These are phyloP conservation scores for Mimosa bimucronata DNA, from an alignment of 306 rosid species.

Conservation along the genomic window DNA sequence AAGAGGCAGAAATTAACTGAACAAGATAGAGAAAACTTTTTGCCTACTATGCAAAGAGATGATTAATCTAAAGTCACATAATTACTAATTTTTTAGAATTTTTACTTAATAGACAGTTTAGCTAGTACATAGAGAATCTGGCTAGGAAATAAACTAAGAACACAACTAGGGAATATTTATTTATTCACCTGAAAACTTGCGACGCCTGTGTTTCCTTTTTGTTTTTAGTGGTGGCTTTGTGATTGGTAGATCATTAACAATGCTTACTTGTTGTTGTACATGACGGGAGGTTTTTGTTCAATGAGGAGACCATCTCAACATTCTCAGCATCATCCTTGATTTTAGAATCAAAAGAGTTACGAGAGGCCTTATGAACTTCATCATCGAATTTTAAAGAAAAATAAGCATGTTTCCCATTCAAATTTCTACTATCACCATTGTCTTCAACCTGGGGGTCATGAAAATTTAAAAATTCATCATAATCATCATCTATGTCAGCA, in stretches of 20 bases:
- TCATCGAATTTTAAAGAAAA: conserved; percentile 37
- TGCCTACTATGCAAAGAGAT: background rate
- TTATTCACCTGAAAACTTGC: conserved; percentile 64
- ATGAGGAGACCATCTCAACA: conserved; percentile 49
- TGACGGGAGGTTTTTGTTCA: no score
- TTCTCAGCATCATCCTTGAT: conserved; percentile 45
- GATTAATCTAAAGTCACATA: conserved; percentile 12
- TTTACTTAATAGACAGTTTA: background rate
- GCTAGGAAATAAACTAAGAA: background rate
- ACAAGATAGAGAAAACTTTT: background rate
- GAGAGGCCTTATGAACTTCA: conserved; percentile 49
- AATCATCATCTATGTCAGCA: conserved; percentile 69
- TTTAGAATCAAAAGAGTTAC: conserved; percentile 41
- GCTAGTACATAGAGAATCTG: background rate
- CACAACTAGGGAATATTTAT: conserved; percentile 18
- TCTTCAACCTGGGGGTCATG: conserved; percentile 61
- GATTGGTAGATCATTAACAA: conserved; percentile 39
- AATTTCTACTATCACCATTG: conserved; percentile 43
- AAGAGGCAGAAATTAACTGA: background rate
- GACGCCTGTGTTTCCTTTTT: conserved; percentile 65
- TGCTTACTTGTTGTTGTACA: conserved; percentile 43
- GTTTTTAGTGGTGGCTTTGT: conserved; percentile 52
- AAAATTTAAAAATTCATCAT: conserved; percentile 69
- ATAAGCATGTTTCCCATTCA: conserved; percentile 41
- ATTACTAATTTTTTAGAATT: conserved; percentile 21